Conservation (phyloP, 1,284 basidiomycete genomes). For the Austroboletus novae-zelandiae region DNA sequence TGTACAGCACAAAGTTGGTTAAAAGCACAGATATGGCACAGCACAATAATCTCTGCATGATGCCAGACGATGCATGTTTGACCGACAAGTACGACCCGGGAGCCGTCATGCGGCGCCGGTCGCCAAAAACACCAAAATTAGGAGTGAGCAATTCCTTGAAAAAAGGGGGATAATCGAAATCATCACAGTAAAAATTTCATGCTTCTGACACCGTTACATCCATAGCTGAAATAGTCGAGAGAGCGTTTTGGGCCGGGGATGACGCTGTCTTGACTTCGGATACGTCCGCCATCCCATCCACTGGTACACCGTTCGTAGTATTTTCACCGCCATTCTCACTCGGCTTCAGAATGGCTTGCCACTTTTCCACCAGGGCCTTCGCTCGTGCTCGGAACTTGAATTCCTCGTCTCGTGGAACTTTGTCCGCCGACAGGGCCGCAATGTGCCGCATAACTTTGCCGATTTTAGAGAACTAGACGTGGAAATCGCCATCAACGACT, state of each 20-base stretch:
- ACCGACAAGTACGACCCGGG: slow-evolving; percentile 9
- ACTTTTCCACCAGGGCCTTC: slow-evolving; percentile 69
- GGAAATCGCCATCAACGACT: slow-evolving; percentile 18
- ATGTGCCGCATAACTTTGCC: slow-evolving; percentile 99
- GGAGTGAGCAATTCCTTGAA: slow-evolving; percentile 5
- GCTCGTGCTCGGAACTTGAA: slow-evolving; percentile 86
- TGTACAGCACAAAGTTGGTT: slow-evolving; percentile 25
- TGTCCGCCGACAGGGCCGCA: slow-evolving; percentile 59
- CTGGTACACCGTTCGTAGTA: slow-evolving; percentile 30
- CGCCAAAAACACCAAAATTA: slow-evolving; percentile 21
- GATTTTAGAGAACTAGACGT: slow-evolving; percentile 84
- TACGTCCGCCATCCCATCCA: slow-evolving; percentile 23
- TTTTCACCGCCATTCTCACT: slow-evolving; percentile 34
- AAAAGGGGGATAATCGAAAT: slow-evolving; percentile 4
- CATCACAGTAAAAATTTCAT: slow-evolving; percentile 17
- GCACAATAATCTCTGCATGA: slow-evolving; percentile 16
- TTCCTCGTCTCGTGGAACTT: slow-evolving; percentile 81
- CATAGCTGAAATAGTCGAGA: slow-evolving; percentile 29
- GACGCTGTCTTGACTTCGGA: slow-evolving; percentile 20
- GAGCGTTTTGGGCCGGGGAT: slow-evolving; percentile 28
- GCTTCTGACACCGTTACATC: slow-evolving; percentile 52
- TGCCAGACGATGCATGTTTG: slow-evolving; percentile 23
- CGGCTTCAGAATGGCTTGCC: slow-evolving; percentile 62
- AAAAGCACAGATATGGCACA: slow-evolving; percentile 24
- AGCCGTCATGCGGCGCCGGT: slow-evolving; percentile 5